These are phyloP conservation scores for Pascua sp. DNA, from an alignment of 1,284 basidiomycete species.

Conservation along the genomic window DNA sequence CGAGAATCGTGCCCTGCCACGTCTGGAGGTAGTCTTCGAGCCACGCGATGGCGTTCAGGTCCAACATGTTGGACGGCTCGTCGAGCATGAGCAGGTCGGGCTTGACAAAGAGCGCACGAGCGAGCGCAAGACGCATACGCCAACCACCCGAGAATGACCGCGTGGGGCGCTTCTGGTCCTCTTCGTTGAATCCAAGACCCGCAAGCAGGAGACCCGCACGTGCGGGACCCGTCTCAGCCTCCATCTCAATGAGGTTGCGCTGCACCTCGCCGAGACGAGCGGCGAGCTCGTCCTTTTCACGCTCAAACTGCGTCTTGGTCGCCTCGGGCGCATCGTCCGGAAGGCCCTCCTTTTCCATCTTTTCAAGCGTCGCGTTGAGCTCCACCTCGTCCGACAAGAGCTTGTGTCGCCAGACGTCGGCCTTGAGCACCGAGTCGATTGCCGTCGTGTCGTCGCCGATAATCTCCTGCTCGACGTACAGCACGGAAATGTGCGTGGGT, in stretches of 20 bases:
- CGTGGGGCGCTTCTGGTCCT: constrained; percentile 77
- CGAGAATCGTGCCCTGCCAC: constrained; percentile 91
- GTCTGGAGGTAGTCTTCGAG: constrained; percentile 91
- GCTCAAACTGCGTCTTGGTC: constrained; percentile 72
- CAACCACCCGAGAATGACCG: constrained; percentile 96
- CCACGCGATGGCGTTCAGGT: constrained; percentile 60
- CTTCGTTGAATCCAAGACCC: constrained; percentile 86
- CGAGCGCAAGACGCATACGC: constrained; percentile 97
- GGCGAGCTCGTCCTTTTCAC: constrained; percentile 75
- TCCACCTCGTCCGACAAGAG: constrained; percentile 20
- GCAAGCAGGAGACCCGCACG: constrained; percentile 85
- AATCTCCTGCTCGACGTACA: constrained; percentile 97
- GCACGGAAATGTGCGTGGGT: constrained; percentile 88
- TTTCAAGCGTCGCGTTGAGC: constrained; percentile 56
- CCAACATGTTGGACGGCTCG: constrained; percentile 87
- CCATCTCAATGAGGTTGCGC: constrained; percentile 87
- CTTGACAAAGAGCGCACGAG: constrained; percentile 94
- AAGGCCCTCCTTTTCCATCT: constrained; percentile 57
- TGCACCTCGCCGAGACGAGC: constrained; percentile 88
- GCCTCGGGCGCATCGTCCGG: constrained; percentile 55
- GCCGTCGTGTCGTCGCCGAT: constrained; percentile 90
- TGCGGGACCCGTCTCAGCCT: constrained; percentile 93
- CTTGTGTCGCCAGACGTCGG: constrained; percentile 90
- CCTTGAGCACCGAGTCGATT: constrained; percentile 89
- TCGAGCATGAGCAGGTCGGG: constrained; percentile 75